phyloP scores from a whole-genome alignment of 129 eudicot species.

The Apium graveolens region DNA sequence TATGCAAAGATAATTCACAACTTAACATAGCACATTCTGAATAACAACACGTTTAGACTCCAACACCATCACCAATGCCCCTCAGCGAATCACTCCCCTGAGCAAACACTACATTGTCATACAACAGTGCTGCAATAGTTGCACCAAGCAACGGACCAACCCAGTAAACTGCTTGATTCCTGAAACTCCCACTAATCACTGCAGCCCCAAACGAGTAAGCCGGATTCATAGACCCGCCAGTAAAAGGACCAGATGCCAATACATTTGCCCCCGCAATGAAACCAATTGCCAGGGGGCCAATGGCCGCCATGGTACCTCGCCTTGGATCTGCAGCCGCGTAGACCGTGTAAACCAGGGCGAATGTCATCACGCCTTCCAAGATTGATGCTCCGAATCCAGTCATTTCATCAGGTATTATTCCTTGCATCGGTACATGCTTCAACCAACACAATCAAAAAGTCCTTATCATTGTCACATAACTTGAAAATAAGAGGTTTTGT shows the following conservation, averaged over 20 bases:
- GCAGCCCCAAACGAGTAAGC: constrained; percentile 81
- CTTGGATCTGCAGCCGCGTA: constrained; percentile 70
- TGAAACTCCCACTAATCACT: constrained; percentile 60
- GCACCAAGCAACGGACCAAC: constrained; percentile 87
- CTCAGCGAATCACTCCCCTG: constrained; percentile 37
- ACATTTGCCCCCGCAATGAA: constrained; percentile 73
- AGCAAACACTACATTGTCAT: constrained; percentile 77
- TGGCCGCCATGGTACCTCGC: constrained; percentile 43
- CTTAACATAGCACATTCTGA: neutral
- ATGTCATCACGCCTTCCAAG: constrained; percentile 84
- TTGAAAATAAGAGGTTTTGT: neutral
- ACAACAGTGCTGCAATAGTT: constrained; percentile 52
- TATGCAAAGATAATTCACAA: neutral
- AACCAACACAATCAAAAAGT: neutral
- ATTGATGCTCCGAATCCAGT: constrained; percentile 92
- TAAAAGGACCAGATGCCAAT: constrained; percentile 76
- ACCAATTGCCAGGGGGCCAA: constrained; percentile 73
- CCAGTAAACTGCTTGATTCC: constrained; percentile 95
- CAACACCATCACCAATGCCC: constrained; percentile 35
- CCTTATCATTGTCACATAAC: neutral
- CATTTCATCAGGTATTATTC: constrained; percentile 58
- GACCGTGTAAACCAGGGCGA: constrained; percentile 66
- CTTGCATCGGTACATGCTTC: constrained; percentile 8
- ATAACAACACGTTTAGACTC: constrained; percentile 19
- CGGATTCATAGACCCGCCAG: constrained; percentile 97